Evolutionary conservation across 2,329 filamentous ascomycete genomes (phyloP).

Genomic region (Akanthomyces uredinophilus): DNA sequence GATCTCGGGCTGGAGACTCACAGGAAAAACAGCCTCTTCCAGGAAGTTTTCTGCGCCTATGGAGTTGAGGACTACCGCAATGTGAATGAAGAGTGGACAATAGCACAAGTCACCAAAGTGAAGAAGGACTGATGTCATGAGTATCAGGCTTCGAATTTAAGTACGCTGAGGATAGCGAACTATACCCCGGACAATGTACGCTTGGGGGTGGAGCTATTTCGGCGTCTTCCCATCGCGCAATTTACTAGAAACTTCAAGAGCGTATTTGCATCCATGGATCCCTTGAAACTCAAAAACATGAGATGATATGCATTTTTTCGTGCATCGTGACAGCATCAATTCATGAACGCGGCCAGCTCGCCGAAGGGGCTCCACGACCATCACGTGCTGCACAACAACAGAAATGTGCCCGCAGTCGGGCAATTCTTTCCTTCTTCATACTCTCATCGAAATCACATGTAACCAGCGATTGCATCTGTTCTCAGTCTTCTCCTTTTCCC

Average conservation of each 20-base stretch:
- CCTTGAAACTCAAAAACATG: no score
- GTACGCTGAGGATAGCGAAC: background rate
- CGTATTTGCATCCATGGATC: no score
- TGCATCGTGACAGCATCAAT: background rate
- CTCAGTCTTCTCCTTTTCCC: background rate
- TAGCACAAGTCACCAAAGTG: background rate
- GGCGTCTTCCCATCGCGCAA: no score
- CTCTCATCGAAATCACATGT: background rate
- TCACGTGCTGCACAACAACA: background rate
- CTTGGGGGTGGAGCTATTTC: no score
- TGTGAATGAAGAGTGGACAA: slow-evolving; percentile 9
- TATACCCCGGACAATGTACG: no score
- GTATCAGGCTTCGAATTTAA: background rate
- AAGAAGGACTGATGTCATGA: background rate
- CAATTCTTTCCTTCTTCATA: background rate
- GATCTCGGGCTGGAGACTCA: slow-evolving; percentile 57
- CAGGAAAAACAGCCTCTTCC: slow-evolving; percentile 45
- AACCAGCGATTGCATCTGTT: background rate
- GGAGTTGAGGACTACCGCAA: slow-evolving; percentile 47
- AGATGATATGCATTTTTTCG: no score
- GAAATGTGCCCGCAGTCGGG: background rate
- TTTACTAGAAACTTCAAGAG: no score
- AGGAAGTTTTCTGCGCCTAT: slow-evolving; percentile 49
- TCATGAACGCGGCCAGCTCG: background rate
- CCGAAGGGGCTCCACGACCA: background rate